Conservation (phyloP, 169 alveolate species). For the Miamiensis avidus region DNA sequence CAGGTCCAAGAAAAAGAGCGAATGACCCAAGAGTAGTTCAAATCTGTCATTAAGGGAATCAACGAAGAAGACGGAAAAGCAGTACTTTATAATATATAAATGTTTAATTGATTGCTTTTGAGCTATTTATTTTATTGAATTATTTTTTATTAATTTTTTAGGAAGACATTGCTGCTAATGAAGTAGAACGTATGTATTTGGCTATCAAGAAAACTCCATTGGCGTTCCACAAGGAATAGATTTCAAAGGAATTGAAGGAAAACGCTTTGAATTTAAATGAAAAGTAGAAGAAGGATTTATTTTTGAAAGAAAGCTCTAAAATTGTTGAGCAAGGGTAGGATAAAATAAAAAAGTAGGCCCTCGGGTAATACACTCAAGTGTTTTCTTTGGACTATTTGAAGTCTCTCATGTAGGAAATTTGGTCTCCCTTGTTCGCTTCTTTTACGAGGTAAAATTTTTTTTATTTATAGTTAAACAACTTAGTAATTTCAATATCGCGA, state of each 20-base stretch:
- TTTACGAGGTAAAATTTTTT: slow-evolving; percentile 57
- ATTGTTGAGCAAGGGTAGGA: slow-evolving; percentile 64
- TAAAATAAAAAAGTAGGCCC: slow-evolving; percentile 55
- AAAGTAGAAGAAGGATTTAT: slow-evolving; percentile 64
- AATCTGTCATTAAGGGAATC: slow-evolving; percentile 30
- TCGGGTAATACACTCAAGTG: slow-evolving; percentile 44
- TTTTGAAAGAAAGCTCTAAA: slow-evolving; percentile 63
- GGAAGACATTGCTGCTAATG: slow-evolving; percentile 63
- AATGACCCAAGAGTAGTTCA: slow-evolving; percentile 48
- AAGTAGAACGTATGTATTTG: slow-evolving; percentile 65
- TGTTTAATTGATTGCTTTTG: too few relatives aligned
- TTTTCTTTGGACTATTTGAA: slow-evolving; percentile 64
- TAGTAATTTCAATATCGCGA: too few relatives aligned
- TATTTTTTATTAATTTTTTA: too few relatives aligned
- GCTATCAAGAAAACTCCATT: slow-evolving; percentile 77
- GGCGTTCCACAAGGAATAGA: slow-evolving; percentile 81
- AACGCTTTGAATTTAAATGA: slow-evolving; percentile 58
- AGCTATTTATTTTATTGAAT: too few relatives aligned
- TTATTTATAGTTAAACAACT: too few relatives aligned
- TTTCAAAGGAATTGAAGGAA: slow-evolving; percentile 68
- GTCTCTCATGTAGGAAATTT: slow-evolving; percentile 81
- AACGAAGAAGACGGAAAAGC: slow-evolving; percentile 25
- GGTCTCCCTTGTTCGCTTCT: slow-evolving; percentile 88
- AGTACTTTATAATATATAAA: too few relatives aligned
- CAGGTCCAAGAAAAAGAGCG: slow-evolving; percentile 71